Conservation (phyloP, 208 protist genomes). For the Naegleria fowleri region DNA sequence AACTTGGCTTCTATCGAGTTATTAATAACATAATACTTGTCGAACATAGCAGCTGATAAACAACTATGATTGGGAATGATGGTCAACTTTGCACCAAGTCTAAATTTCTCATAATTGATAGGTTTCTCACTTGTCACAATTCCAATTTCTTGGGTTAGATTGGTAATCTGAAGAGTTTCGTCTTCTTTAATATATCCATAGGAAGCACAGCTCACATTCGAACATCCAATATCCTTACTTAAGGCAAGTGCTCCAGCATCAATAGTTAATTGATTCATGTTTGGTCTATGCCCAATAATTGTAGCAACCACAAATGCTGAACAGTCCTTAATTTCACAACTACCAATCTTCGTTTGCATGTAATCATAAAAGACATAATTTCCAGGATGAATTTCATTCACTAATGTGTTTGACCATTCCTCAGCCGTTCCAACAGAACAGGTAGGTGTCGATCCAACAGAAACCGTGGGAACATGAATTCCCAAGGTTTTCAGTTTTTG, state of each 20-base stretch:
- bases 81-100: not conserved
- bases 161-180: not conserved
- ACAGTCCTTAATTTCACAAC: constrained; percentile 23
- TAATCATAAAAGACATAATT: constrained; percentile 38
- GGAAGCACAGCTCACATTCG: no score
- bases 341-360: constrained; percentile 30
- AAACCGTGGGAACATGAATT: not conserved
- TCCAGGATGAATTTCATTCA: constrained; percentile 41
- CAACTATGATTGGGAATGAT: not conserved
- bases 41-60: not conserved
- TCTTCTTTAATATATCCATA: not conserved
- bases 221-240: not conserved
- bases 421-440: not conserved
- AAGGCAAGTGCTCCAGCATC: constrained; percentile 12
- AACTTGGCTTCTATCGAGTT: not conserved
- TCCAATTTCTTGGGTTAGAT: constrained; percentile 10
- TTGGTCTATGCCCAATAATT: constrained; percentile 15
- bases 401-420: not conserved
- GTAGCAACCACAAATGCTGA: constrained; percentile 8
- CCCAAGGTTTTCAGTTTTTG: not conserved
- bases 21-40: not conserved
- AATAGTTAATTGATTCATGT: constrained; percentile 11
- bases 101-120: not conserved
- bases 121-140: not conserved
- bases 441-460: constrained; percentile 23